Evolutionary conservation across 2,329 filamentous ascomycete species (phyloP), one percentile per base, ranked within the genome.

Genomic region (Diaporthe vexans): DNA sequence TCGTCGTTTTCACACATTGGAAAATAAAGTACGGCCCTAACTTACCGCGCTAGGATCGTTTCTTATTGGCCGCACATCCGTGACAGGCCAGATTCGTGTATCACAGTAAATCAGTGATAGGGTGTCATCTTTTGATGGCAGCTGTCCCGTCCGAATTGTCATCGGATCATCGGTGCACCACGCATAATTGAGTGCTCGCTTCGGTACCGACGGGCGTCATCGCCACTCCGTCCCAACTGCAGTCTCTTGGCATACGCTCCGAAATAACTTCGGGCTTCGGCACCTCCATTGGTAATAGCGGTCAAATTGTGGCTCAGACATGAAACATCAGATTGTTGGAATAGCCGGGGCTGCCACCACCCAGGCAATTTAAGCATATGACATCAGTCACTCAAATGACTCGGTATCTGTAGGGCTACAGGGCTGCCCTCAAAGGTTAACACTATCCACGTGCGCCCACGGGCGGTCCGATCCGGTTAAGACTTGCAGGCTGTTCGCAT

Each of bases 381-480:
- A 67, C 61, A 67, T 67, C 61, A 67, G 61, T 15, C 8, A n/a
- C 61, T 24, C 6, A 24, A 51, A 43, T 67, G 61, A 67, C 61
- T 67, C 61, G 61, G 43, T 29, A 67, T 35, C 43, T 52, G 61
- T 52, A 67, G 26, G 43, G 46, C 61, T 52, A 67, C 43, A 67
- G 61, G 43, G 61, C 61, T 67, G 46, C 24, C 21, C 21, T 35
- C 43, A 15, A 35, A 63, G 43, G 26, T n/a, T 48, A 11, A 65
- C 26, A 35, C 61, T 33, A 65, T 63, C 61, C 61, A 48, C 40
- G 43, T 65, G 43, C 61, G 19, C 13, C 26, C 33, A 35, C 43
- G 26, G 61, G 43, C 61, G 61, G 61, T 51, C 61, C 61, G 61
- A 65, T 65, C 61, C 43, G 61, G 61, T 67, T 67, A 67, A 67